phyloP scores from a whole-genome alignment of 78 protist species.

The Monosiga brevicollis region DNA sequence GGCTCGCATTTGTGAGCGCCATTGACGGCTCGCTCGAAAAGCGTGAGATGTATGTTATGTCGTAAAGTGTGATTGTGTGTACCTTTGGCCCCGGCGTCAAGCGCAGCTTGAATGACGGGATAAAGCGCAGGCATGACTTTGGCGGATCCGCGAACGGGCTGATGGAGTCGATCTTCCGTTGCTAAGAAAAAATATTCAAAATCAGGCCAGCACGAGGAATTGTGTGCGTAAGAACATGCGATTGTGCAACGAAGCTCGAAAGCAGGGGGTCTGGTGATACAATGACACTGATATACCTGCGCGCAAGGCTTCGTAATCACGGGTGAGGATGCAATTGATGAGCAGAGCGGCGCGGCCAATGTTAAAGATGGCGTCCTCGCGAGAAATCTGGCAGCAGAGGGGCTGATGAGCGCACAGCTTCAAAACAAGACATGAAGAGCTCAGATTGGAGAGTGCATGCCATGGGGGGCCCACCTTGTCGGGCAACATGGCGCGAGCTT shows the following conservation, averaged over 20 bases:
- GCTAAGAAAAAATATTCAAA: background rate
- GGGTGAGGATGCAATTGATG: slow-evolving; percentile 1
- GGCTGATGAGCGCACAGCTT: too few relatives aligned
- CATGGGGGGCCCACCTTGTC: background rate
- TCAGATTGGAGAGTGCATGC: slow-evolving; percentile 17
- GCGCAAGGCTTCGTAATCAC: background rate
- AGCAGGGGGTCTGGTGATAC: too few relatives aligned
- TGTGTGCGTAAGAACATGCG: background rate
- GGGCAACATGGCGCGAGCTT: background rate
- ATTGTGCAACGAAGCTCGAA: too few relatives aligned
- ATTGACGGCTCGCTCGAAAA: too few relatives aligned
- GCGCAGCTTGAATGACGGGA: slow-evolving; percentile 31
- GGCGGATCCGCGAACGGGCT: slow-evolving; percentile 11
- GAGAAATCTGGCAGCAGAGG: background rate
- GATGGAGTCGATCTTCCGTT: slow-evolving; percentile 37
- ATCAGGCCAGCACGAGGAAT: background rate
- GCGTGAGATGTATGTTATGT: too few relatives aligned
- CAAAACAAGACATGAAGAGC: too few relatives aligned
- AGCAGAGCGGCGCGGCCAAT: slow-evolving; percentile 33
- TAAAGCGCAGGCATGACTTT: slow-evolving; percentile 4
- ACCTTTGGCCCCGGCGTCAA: slow-evolving; percentile 37
- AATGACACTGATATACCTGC: too few relatives aligned
- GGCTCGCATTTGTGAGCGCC: too few relatives aligned
- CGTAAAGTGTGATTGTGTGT: too few relatives aligned
- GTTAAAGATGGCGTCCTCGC: slow-evolving; percentile 46